phyloP scores from a whole-genome alignment of 768 basidiomycete genomes.

The Trametes cinnabarina region DNA sequence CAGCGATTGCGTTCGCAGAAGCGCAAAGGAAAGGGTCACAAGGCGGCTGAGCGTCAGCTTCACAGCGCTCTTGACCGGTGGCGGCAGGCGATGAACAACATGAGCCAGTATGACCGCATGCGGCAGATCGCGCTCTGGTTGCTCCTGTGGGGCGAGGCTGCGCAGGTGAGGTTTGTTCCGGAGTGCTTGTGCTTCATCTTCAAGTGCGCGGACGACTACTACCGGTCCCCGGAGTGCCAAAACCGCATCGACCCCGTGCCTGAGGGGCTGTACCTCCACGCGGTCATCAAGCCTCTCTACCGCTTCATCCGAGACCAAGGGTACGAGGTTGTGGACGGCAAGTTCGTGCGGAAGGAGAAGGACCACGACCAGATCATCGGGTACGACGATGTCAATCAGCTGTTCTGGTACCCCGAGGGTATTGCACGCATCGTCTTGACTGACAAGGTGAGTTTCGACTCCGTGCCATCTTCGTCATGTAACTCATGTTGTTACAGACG shows the following conservation, averaged over 20 bases:
- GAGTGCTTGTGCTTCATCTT: conserved; percentile 99
- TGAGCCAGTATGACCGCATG: conserved; percentile 97
- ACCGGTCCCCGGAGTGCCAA: conserved; percentile 98
- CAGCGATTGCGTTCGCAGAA: conserved; percentile 74
- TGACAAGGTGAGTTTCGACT: conserved; percentile 65
- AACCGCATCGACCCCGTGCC: conserved; percentile 87
- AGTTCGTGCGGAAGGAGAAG: conserved; percentile 88
- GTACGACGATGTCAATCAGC: conserved; percentile 97
- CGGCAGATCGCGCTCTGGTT: conserved; percentile 95
- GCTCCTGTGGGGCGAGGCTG: conserved; percentile 97
- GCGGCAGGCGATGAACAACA: conserved; percentile 97
- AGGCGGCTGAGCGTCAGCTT: conserved; percentile 61
- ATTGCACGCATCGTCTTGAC: conserved; percentile 86
- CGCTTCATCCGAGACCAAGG: conserved; percentile 97
- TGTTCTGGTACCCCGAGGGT: conserved; percentile 99
- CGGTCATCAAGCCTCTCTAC: conserved; percentile 92
- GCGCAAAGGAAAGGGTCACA: conserved; percentile 51
- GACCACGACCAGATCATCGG: conserved; percentile 96
- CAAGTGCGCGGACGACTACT: conserved; percentile 99
- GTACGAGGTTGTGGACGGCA: conserved; percentile 93
- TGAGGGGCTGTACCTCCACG: conserved; percentile 90
- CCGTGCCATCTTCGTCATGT: neutral
- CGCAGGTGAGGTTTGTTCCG: conserved; percentile 94
- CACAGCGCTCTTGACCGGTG: conserved; percentile 87
- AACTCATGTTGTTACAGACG: conserved; percentile 45